Evolutionary conservation across 1,139 yeast genomes (phyloP), one percentile per base, ranked within the genome.

Genomic region (Kurtzmaniella natalensis): DNA sequence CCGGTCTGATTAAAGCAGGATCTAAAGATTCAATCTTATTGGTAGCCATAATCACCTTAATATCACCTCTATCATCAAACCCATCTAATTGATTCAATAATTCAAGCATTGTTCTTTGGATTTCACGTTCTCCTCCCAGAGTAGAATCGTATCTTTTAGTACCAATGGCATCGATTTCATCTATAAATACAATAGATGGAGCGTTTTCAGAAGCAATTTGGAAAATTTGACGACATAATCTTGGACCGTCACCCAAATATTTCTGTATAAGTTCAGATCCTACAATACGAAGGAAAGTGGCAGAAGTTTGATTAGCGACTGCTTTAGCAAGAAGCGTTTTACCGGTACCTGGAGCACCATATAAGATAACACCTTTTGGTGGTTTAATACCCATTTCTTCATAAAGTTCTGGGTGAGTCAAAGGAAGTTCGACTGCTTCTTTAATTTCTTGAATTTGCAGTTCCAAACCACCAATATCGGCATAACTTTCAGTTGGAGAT

Each of bases 341-440:
- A 54, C 99, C 99, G 1, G 98, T 94, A 59, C 99, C 99, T 22
- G 99, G 99, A 0, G 97, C 95, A 49, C 99, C 99, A 56, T 94
- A 94, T 41, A 94, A 72, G 49, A 94, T 89, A 37, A 94, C 98
- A 63, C 99, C 99, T 66, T 92, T 92, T 34, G 99, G 99, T 7
- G 98, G 98, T 53, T 89, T 88, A 56, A 94, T 92, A 47, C 99
- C 99, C 96, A 94, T 92, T 63, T 92, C 97, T 63, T 94, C 96
- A 61, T 92, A 94, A 48, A 94, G 69, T 59, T 94, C 98, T 1
- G 98, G 97, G 60, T 94, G 98, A 15, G 97, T 89, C 45, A 94
- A 72, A 7, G 99, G 99, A 52, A 94, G 72, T 60, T 94, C 99
- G 7, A 94, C 98, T 3, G 96, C 87, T 62, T 94, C 99, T 62